Evolutionary conservation across 1,284 basidiomycete genomes (phyloP), one percentile per base, ranked within the genome.

Genomic region (Marasmius oreades): DNA sequence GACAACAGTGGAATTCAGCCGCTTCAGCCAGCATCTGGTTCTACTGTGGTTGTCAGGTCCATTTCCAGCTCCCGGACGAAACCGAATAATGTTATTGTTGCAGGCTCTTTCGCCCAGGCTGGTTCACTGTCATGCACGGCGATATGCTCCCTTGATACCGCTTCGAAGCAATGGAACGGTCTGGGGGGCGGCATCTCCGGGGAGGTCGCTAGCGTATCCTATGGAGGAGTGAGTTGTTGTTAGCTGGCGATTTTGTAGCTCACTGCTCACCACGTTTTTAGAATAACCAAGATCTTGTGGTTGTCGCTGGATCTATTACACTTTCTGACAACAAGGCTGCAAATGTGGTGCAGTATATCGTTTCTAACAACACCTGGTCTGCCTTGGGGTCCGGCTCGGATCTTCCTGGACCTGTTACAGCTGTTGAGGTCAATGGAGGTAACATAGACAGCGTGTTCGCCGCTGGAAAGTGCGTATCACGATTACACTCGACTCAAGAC

Each of bases 381-480:
- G 69, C 83, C 5, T 72, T 98, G 22, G 94, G 93, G 10, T 70
- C 74, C 43, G 72, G 79, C 11, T 72, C 73, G 12, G 78, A 84
- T 51, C 77, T 97, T 14, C 92, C 94, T 45, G 96, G 96, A 1
- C 93, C 94, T 1, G 92, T 95, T 0, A 90, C 93, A 7, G 93
- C 96, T 12, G 70, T 98, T 52, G 89, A 88, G 55, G 87, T 95
- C 53, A 92, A 98, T 70, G 79, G 89, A 62, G 81, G 83, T 31
- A 93, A 97, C 67, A 71, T 74, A 0, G 89, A 84, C 62, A 95
- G 90, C 65, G 84, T 98, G 62, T 98, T 95, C 66, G 92, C 91
- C 45, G 92, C 94, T 44, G 96, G 96, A 57, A 82, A 82, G 85
- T 90, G 60, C 66, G 84, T 71, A 37, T 18, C 34, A 10, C n/a